Conservation (phyloP, 495 filamentous ascomycete species). For the Cercophora samala region DNA sequence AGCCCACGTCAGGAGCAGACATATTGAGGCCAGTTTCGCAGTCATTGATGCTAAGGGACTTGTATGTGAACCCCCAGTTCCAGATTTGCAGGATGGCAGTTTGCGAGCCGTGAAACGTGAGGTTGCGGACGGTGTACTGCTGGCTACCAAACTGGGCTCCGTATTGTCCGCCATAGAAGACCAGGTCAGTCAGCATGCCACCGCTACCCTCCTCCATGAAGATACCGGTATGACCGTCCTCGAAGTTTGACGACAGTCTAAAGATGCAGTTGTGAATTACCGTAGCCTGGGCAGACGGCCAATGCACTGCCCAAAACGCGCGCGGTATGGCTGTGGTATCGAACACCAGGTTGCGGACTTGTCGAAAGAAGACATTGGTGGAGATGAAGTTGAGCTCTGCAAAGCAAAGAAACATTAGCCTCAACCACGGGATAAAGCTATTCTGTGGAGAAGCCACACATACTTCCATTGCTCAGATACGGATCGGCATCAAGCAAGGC, state of each 20-base stretch:
- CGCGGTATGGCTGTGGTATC: conserved; percentile 67
- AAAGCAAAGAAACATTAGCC: not conserved
- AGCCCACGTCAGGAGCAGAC: conserved; percentile 65
- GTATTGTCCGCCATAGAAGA: conserved; percentile 63
- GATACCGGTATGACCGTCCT: conserved; percentile 66
- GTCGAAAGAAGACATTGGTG: conserved; percentile 93
- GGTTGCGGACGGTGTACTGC: conserved; percentile 86
- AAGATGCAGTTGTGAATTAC: conserved; percentile 83
- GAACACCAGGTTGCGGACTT: conserved; percentile 86
- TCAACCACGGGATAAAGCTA: not conserved
- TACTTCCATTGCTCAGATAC: conserved; percentile 26
- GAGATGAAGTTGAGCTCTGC: conserved; percentile 34
- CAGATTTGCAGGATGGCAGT: conserved; percentile 86
- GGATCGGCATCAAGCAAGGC: conserved; percentile 29
- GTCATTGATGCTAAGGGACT: conserved; percentile 71
- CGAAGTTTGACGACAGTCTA: conserved; percentile 58
- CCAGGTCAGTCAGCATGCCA: conserved; percentile 68
- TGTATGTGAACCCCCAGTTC: conserved; percentile 87
- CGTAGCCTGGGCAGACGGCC: conserved; percentile 93
- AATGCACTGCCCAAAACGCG: conserved; percentile 75
- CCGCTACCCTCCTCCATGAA: conserved; percentile 75
- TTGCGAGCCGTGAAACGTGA: conserved; percentile 77
- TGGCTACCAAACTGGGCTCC: conserved; percentile 69
- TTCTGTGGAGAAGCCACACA: not conserved
- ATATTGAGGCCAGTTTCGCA: conserved; percentile 76